These are phyloP conservation scores for Tolypocladium ovalisporum DNA, from an alignment of 2,329 filamentous ascomycete species.

Conservation along the genomic window DNA sequence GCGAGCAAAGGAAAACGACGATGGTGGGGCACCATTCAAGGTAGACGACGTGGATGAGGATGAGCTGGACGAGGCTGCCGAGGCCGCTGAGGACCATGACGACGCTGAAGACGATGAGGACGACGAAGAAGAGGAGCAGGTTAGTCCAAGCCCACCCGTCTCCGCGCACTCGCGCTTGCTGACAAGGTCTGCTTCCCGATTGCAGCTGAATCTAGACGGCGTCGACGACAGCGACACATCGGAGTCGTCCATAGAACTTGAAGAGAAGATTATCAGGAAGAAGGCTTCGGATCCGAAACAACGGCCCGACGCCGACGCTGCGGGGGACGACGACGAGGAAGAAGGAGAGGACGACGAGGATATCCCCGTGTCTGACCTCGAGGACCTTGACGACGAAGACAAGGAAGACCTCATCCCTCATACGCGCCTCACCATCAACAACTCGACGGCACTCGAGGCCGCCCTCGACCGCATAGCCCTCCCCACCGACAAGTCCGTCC, in stretches of 20 bases:
- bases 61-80: slow-evolving; percentile 13
- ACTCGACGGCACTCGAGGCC: slow-evolving; percentile 73
- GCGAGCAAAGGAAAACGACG: slow-evolving; percentile 10
- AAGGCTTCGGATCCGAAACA: slow-evolving; percentile 18
- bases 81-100: slow-evolving; percentile 26
- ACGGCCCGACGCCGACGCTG: slow-evolving; percentile 24
- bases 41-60: not conserved
- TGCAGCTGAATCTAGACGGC: slow-evolving; percentile 39
- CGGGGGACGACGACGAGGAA: slow-evolving; percentile 46
- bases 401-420: slow-evolving; percentile 80
- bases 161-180: not conserved
- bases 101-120: slow-evolving; percentile 18
- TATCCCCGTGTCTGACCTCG: slow-evolving; percentile 80
- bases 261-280: slow-evolving; percentile 46
- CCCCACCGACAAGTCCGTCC: slow-evolving; percentile 52
- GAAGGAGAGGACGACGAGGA: slow-evolving; percentile 79
- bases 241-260: slow-evolving; percentile 68
- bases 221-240: slow-evolving; percentile 51
- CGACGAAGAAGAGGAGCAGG: slow-evolving; percentile 16
- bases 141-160: not conserved
- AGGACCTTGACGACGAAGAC: slow-evolving; percentile 67
- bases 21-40: slow-evolving; percentile 10
- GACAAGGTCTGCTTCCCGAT: not conserved
- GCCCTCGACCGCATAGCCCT: slow-evolving; percentile 68
- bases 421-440: slow-evolving; percentile 94